These are phyloP conservation scores for Apiosordaria backusii DNA, from an alignment of 495 filamentous ascomycete genomes.

Conservation along the genomic window DNA sequence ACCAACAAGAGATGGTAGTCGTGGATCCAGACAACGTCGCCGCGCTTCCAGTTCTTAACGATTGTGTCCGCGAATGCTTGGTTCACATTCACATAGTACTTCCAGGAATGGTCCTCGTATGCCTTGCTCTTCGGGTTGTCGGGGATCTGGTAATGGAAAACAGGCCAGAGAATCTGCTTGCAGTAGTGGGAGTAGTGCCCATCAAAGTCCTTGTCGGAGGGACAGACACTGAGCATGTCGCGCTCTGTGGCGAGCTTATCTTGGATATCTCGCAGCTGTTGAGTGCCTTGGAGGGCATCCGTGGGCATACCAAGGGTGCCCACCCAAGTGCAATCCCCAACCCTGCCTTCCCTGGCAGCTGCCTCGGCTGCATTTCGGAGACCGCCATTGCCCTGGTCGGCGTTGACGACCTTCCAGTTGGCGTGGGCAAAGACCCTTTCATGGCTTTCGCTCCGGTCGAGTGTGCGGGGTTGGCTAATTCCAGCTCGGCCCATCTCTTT, in stretches of 20 bases:
- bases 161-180: constrained; percentile 86
- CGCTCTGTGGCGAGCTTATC: constrained; percentile 74
- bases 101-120: constrained; percentile 92
- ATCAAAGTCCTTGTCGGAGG: constrained; percentile 83
- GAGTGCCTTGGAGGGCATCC: constrained; percentile 64
- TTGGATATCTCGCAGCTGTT: constrained; percentile 72
- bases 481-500: constrained; percentile 46
- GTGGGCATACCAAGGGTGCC: constrained; percentile 91
- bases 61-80: constrained; percentile 87
- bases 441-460: constrained; percentile 49
- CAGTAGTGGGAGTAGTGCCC: constrained; percentile 92
- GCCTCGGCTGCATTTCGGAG: constrained; percentile 82
- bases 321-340: constrained; percentile 76
- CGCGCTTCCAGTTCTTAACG: constrained; percentile 83
- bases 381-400: constrained; percentile 87
- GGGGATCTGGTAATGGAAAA: constrained; percentile 94
- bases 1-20: constrained; percentile 93
- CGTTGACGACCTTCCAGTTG: constrained; percentile 77
- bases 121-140: constrained; percentile 97
- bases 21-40: constrained; percentile 89
- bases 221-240: constrained; percentile 75
- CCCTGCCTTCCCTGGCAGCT: constrained; percentile 58
- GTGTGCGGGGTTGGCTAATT: constrained; percentile 43
- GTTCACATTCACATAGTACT: constrained; percentile 87
- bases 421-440: constrained; percentile 64